Evolutionary conservation across 495 filamentous ascomycete genomes (phyloP).

Genomic region (Aspergillus affinis): DNA sequence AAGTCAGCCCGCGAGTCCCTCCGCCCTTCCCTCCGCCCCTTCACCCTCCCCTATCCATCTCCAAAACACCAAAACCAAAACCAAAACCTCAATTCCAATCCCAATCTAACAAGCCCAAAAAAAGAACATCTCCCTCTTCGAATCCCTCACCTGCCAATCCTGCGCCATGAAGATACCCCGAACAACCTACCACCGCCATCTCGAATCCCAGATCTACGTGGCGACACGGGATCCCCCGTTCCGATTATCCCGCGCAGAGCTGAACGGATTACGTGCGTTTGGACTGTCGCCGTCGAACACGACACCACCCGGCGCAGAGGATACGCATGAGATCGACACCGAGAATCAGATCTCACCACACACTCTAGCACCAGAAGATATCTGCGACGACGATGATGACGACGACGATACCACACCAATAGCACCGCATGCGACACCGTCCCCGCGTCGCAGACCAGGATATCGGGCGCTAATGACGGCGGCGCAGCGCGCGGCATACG

Average conservation of each 20-base stretch:
- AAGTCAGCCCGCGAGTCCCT: too few relatives aligned
- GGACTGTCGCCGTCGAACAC: neutral
- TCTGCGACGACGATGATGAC: constrained; percentile 11
- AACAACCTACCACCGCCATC: neutral
- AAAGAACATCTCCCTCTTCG: neutral
- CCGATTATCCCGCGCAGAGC: neutral
- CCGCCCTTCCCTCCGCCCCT: too few relatives aligned
- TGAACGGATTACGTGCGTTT: neutral
- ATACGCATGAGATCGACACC: too few relatives aligned
- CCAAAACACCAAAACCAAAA: too few relatives aligned
- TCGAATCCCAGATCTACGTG: neutral
- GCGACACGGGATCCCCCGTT: constrained; percentile 1
- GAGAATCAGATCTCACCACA: too few relatives aligned
- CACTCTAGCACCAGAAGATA: too few relatives aligned
- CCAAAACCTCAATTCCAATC: too few relatives aligned
- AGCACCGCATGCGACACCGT: constrained; percentile 9
- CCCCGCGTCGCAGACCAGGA: neutral
- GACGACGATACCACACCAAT: constrained; percentile 18
- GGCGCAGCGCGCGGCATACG: constrained; percentile 24
- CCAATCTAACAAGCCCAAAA: too few relatives aligned
- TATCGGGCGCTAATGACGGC: constrained; percentile 24
- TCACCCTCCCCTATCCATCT: too few relatives aligned
- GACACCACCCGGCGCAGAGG: too few relatives aligned
- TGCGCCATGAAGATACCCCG: neutral
- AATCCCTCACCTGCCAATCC: neutral